Base-by-base conservation (phyloP, 148 eudicot species). In the Polygonum aviculare region DNA sequence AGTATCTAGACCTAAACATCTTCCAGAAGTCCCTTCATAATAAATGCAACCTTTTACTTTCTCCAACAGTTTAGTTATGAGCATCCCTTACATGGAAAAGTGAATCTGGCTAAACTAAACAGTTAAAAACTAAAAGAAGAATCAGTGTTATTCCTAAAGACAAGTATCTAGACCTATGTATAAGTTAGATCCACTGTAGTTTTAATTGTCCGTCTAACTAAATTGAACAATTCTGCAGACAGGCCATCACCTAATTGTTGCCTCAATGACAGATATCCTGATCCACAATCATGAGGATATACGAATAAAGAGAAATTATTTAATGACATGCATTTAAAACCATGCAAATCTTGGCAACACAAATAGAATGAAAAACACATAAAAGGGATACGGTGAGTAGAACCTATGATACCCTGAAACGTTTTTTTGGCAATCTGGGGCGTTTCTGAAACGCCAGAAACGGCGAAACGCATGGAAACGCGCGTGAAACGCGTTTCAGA, bases 1-100 rank as follows among this genome's bases (percentile, higher is more conserved):
- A n/a, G 60, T 54, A 18, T 54, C 60, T 19, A 54, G 22, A 54
- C 22, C 22, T 5, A 26, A 6, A 26, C 38, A 62, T 31, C 69
- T 62, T 62, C 69, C 69, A 62, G 11, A 62, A 26, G 38, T 26
- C 31, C 69, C 69, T 62, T 62, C 69, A 62, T 62, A 33, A 22
- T 62, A 38, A 7, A 22, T 31, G 1, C 38, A 31, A 12, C 38
- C 36, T 62, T 62, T 26, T 31, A 22, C 69, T 62, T 60, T 62
- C 38, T 12, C 69, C 39, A 62, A 62, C 16, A 10, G 31, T 16
- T 9, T 62, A 11, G 38, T 62, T 31, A 33, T 10, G 69, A 26
- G 38, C 26, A 54, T 54, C 38, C 38, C 69, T 60, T 31, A 60
- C 22, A 21, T 26, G 38, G 36, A 60, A 60, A 22, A 21, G 36